A percentile compares a stretch with the other conserved stretches of the same genome.
phyloP scores from a whole-genome alignment of 257 asterid species.

The Solanum pennellii region DNA sequence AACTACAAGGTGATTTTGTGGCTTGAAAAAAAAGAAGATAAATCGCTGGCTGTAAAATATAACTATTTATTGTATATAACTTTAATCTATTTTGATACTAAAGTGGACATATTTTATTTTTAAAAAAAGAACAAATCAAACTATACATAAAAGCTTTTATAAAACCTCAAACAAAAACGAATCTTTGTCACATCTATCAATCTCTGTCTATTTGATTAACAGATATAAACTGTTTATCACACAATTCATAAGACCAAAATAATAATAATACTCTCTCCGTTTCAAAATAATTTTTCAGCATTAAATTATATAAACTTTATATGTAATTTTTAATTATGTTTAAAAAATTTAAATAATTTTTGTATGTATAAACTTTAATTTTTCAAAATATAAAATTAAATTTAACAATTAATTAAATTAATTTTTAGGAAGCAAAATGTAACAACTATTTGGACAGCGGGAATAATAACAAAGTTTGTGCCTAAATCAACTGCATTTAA shows the following conservation, averaged over 20 bases:
- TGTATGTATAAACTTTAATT: background rate
- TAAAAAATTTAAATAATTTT: background rate
- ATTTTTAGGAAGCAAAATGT: background rate
- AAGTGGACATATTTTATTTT: background rate
- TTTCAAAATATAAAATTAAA: background rate
- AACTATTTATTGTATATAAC: background rate
- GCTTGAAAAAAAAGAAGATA: background rate
- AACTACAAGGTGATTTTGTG: background rate
- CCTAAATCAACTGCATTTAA: background rate
- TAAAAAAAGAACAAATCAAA: background rate
- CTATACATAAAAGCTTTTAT: background rate
- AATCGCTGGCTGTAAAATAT: background rate
- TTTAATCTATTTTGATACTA: background rate
- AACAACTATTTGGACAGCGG: background rate
- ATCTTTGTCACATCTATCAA: background rate
- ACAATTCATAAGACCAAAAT: background rate
- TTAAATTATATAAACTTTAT: background rate
- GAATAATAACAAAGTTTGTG: background rate
- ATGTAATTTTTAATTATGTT: background rate
- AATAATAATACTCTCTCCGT: background rate
- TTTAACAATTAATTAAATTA: background rate
- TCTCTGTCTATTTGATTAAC: background rate
- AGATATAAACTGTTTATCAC: background rate
- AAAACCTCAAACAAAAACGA: background rate
- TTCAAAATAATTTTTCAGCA: rapidly evolving